Conservation (phyloP, 106 monocot genomes). For the Hemerocallis citrina region DNA sequence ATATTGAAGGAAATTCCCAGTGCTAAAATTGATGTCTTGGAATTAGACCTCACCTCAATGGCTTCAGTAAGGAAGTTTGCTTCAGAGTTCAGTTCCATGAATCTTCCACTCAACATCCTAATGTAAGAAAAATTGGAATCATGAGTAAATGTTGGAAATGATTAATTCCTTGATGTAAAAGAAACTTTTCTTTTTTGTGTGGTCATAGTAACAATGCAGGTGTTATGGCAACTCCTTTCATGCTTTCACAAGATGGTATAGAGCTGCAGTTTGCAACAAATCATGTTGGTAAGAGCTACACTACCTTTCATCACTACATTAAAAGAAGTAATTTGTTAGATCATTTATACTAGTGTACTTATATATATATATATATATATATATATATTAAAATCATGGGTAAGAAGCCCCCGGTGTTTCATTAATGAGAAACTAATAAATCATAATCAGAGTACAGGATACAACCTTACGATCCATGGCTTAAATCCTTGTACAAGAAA, state of each 20-base stretch:
- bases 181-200: slow-evolving; percentile 8
- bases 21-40: slow-evolving; percentile 60
- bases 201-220: slow-evolving; percentile 79
- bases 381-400: too few species aligned
- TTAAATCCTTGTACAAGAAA: too few species aligned
- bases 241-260: slow-evolving; percentile 72
- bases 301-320: background rate
- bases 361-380: too few species aligned
- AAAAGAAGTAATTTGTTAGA: slow-evolving; percentile 63
- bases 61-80: slow-evolving; percentile 60
- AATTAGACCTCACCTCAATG: slow-evolving; percentile 60
- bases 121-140: slow-evolving; percentile 28
- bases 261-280: slow-evolving; percentile 94
- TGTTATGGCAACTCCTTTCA: slow-evolving; percentile 54
- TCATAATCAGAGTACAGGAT: too few species aligned
- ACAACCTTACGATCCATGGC: too few species aligned
- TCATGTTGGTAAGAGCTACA: slow-evolving; percentile 51
- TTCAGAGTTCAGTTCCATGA: slow-evolving; percentile 27
- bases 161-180: background rate
- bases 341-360: too few species aligned
- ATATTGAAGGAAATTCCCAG: slow-evolving; percentile 36
- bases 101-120: slow-evolving; percentile 59
- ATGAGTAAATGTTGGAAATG: background rate
- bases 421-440: too few species aligned
- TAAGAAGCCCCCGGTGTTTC: too few species aligned